Conservation (phyloP, 306 rosid genomes). For the Hylodesmum podocarpum region DNA sequence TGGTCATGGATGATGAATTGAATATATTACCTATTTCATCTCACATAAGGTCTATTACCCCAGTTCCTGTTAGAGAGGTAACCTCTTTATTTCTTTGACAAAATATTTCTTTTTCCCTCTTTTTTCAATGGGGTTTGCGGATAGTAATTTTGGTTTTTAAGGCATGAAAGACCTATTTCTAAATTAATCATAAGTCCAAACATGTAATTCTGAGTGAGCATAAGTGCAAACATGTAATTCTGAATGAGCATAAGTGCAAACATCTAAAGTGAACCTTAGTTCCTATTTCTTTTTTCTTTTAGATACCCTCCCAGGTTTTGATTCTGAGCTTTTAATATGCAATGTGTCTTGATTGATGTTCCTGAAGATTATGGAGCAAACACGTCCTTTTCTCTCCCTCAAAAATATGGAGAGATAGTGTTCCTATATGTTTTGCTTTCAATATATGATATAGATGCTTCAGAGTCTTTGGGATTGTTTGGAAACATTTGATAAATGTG, state of each 20-base stretch:
- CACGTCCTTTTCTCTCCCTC: neutral
- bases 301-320: neutral
- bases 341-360: constrained; percentile 16
- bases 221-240: no score
- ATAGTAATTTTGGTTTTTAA: neutral
- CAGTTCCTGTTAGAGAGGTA: constrained; percentile 81
- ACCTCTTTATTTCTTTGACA: constrained; percentile 14
- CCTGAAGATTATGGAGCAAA: neutral
- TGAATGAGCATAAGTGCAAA: no score
- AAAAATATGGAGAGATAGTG: neutral
- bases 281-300: no score
- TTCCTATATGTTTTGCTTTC: constrained; percentile 19
- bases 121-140: neutral
- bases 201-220: no score
- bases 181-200: neutral
- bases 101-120: neutral
- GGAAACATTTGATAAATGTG: neutral
- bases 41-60: constrained; percentile 72
- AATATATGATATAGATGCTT: constrained; percentile 12
- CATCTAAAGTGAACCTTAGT: no score
- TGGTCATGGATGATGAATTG: constrained; percentile 90
- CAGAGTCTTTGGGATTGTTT: neutral
- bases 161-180: constrained; percentile 8
- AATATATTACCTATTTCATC: constrained; percentile 90
- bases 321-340: neutral